Base-by-base conservation (phyloP, 805 yeast genomes). In the Sugiyamaella floridensis region DNA sequence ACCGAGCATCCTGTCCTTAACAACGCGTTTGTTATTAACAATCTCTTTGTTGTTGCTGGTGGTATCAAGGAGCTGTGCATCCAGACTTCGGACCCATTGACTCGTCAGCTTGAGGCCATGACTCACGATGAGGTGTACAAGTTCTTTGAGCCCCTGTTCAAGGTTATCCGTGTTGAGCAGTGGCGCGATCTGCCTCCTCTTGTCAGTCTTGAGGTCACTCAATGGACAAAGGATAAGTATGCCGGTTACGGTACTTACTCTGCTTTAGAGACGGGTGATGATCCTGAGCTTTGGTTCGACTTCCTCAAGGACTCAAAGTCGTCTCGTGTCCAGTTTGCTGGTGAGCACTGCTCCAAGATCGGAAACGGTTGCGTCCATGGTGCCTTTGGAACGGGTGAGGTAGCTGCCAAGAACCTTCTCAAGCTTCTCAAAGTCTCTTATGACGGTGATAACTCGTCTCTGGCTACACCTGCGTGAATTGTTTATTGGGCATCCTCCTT, bases 201-300 rank as follows among this genome's bases (percentile, higher is more conserved):
- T 32, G 53, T 54, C 2, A 50, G 59, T 20, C 46, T 57, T 14
- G 58, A 63, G 42, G 43, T 50, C 16, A 63, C 68, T 15, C 54
- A 55, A 9, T 66, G 69, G 69, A 46, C 62, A 10, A 44, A 50
- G 37, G 69, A 66, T 45, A 48, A 55, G 48, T 56, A 40, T 22
- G 66, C 70, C 12, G 69, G 69, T 9, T 59, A 51, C 50, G 69
- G 69, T 29, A 59, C 67, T n/a, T 66, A 66, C 52, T 48, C 62
- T 22, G 55, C 57, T 22, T 52, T 56, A n/a, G 50, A 58, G 40
- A 64, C 56, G 20, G 57, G 54, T 10, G 60, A 57, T 7, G 63
- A 64, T 20, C 54, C 64, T 11, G 50, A 53, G 11, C 50, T 49
- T 22, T 54, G 64, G 43, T 50, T 63, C n/a, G 48, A 50, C 16